These are phyloP conservation scores for Ascomycota sp. DNA, from an alignment of 2,329 filamentous ascomycete genomes.

Conservation along the genomic window DNA sequence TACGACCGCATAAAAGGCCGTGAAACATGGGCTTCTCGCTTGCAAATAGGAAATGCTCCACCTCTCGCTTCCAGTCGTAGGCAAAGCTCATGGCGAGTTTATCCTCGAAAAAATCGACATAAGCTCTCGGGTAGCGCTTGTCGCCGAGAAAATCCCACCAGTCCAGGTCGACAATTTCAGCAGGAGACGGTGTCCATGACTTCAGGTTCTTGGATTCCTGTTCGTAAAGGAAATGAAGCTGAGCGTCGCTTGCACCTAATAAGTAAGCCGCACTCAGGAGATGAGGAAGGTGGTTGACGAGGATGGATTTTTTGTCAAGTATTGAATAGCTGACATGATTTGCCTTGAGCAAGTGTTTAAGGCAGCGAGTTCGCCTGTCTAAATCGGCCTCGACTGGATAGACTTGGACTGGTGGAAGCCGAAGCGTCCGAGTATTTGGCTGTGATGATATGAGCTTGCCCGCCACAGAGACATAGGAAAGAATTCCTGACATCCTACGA, in stretches of 20 bases:
- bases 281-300: conserved; percentile 70
- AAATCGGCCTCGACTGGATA: conserved; percentile 62
- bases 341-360: conserved; percentile 78
- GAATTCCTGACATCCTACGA: conserved; percentile 17
- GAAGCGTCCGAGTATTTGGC: conserved; percentile 18
- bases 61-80: conserved; percentile 69
- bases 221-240: conserved; percentile 69
- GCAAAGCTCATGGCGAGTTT: conserved; percentile 49
- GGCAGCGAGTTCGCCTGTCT: conserved; percentile 59
- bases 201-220: conserved; percentile 50
- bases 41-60: conserved; percentile 56
- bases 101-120: conserved; percentile 90
- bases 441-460: conserved; percentile 8
- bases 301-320: conserved; percentile 52
- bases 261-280: conserved; percentile 71
- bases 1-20: conserved; percentile 59
- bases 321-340: conserved; percentile 85
- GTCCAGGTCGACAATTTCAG: conserved; percentile 63
- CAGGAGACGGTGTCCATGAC: conserved; percentile 65
- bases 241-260: conserved; percentile 51
- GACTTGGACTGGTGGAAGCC: conserved; percentile 47
- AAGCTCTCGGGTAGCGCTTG: conserved; percentile 68
- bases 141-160: conserved; percentile 76
- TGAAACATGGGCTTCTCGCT: conserved; percentile 63
- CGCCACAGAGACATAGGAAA: conserved; percentile 13